A percentile compares a stretch with the other conserved stretches of the same genome.
Conservation (phyloP, 306 rosid species). For the Arachis hypogaea region DNA sequence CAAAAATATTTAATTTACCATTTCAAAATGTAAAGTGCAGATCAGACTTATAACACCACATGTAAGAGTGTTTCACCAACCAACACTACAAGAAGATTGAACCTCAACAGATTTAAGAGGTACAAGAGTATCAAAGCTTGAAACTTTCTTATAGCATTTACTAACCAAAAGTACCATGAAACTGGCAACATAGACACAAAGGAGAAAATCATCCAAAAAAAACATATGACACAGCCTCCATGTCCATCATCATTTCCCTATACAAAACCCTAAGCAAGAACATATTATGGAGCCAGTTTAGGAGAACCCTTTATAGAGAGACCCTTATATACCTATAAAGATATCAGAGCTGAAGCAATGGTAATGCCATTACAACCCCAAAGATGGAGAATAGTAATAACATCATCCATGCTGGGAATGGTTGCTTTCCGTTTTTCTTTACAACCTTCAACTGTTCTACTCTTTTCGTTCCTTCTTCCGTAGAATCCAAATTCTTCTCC, state of each 20-base stretch:
- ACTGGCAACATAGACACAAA: constrained; percentile 51
- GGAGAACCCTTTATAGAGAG: constrained; percentile 30
- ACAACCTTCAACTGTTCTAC: constrained; percentile 51
- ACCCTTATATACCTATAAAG: constrained; percentile 33
- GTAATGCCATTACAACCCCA: constrained; percentile 93
- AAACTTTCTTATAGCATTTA: constrained; percentile 41
- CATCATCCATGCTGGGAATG: constrained; percentile 95
- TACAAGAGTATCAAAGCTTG: constrained; percentile 38
- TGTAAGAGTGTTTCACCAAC: constrained; percentile 16
- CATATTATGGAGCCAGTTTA: constrained; percentile 47
- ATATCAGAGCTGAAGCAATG: constrained; percentile 83
- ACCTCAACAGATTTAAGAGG: constrained; percentile 42
- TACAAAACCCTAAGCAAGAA: constrained; percentile 56
- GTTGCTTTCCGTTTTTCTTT: constrained; percentile 54
- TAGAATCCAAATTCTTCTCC: constrained; percentile 49
- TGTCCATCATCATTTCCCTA: constrained; percentile 48
- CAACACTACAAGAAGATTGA: constrained; percentile 35
- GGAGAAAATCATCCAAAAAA: constrained; percentile 44
- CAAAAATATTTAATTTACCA: constrained; percentile 11
- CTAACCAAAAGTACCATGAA: constrained; percentile 31
- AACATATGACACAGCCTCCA: constrained; percentile 47
- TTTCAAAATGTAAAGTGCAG: constrained; percentile 30
- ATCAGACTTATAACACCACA: constrained; percentile 9
- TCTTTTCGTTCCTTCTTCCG: constrained; percentile 50
- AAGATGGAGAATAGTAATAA: constrained; percentile 81